Conservation (phyloP, 805 yeast species). For the Starmerella floricola region DNA sequence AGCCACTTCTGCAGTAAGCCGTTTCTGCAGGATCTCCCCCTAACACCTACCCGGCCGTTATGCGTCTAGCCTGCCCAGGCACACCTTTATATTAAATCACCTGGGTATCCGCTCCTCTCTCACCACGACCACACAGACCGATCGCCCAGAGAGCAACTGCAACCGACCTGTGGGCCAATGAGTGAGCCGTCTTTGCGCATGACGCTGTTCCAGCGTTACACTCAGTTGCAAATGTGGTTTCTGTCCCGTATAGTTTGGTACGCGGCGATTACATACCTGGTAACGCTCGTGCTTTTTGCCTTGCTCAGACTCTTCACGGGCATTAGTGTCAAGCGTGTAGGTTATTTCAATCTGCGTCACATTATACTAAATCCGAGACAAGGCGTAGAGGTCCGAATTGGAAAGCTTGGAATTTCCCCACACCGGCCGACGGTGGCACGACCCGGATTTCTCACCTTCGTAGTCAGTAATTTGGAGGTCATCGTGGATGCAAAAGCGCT, state of each 20-base stretch:
- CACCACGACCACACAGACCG: too few relatives aligned
- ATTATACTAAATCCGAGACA: slow-evolving; percentile 27
- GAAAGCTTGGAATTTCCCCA: slow-evolving; percentile 28
- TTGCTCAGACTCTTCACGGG: slow-evolving; percentile 32
- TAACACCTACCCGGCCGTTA: too few relatives aligned
- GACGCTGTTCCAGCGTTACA: slow-evolving; percentile 20
- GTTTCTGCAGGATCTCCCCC: too few relatives aligned
- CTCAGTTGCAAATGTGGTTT: slow-evolving; percentile 22
- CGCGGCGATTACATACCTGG: slow-evolving; percentile 22
- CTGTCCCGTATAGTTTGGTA: slow-evolving; percentile 20
- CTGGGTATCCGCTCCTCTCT: too few relatives aligned
- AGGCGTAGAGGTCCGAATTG: slow-evolving; percentile 30
- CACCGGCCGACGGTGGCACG: slow-evolving; percentile 33
- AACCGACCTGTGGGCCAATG: background rate
- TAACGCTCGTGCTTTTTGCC: slow-evolving; percentile 31
- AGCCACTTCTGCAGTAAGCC: too few relatives aligned
- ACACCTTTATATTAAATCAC: too few relatives aligned
- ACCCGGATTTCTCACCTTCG: slow-evolving; percentile 32
- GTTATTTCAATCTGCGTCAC: slow-evolving; percentile 32
- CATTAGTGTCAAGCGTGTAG: slow-evolving; percentile 32
- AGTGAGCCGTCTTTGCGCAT: slow-evolving; percentile 10
- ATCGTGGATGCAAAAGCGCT: slow-evolving; percentile 22
- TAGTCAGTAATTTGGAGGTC: slow-evolving; percentile 27
- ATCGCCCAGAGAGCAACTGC: too few relatives aligned
- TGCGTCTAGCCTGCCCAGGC: too few relatives aligned